These are phyloP conservation scores for Leishmania amazonensis DNA, from an alignment of 208 protist species.

Conservation along the genomic window DNA sequence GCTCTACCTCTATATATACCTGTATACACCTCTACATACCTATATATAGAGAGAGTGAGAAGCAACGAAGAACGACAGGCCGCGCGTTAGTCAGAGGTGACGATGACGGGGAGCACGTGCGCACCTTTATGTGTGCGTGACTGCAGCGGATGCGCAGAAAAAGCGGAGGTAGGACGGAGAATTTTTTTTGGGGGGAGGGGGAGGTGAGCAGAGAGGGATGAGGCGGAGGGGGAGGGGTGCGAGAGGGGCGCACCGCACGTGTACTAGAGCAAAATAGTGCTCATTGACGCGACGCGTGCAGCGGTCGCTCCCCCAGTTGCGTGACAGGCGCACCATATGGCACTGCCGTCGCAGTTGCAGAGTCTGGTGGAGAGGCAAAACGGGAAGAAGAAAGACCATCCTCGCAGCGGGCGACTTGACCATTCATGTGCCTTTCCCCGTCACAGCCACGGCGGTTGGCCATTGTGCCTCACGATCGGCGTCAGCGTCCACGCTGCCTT, in stretches of 20 bases:
- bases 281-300: background rate
- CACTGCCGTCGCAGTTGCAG: background rate
- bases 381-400: background rate
- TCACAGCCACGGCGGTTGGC: background rate
- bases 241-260: background rate
- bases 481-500: background rate
- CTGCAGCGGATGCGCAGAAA: background rate
- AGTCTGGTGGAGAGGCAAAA: background rate
- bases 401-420: background rate
- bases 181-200: background rate
- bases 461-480: background rate
- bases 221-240: background rate
- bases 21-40: no score
- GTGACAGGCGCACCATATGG: background rate
- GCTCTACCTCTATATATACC: no score
- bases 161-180: background rate
- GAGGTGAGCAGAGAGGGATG: background rate
- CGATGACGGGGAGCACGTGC: background rate
- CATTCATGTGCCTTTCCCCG: background rate
- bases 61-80: background rate
- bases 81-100: background rate
- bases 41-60: background rate
- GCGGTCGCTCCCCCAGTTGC: background rate
- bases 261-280: background rate
- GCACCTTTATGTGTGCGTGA: background rate